phyloP scores from a whole-genome alignment of 352 stramenopile genomes.

The Phytopythium ostracodes region DNA sequence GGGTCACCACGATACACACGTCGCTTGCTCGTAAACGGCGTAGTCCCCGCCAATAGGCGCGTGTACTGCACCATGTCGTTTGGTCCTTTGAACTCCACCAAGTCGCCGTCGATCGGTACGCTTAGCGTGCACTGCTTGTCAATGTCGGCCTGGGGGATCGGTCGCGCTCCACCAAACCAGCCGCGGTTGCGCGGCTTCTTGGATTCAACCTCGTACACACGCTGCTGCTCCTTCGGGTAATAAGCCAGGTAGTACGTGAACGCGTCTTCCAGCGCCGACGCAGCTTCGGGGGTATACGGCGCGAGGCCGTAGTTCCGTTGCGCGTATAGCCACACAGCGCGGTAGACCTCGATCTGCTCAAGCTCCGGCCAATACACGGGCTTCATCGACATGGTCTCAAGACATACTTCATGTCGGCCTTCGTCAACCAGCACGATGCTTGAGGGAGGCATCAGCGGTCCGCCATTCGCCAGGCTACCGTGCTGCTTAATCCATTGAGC shows the following conservation, averaged over 20 bases:
- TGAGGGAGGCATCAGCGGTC: conserved; percentile 31
- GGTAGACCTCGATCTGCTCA: conserved; percentile 64
- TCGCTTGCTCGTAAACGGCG: conserved; percentile 75
- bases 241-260: conserved; percentile 77
- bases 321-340: conserved; percentile 75
- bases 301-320: conserved; percentile 80
- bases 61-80: conserved; percentile 86
- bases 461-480: conserved; percentile 6
- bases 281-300: conserved; percentile 62
- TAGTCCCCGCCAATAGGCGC: conserved; percentile 58
- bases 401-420: conserved; percentile 73
- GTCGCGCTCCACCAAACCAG: conserved; percentile 34
- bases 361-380: conserved; percentile 77
- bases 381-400: conserved; percentile 76
- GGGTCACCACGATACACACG: conserved; percentile 75
- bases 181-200: conserved; percentile 31
- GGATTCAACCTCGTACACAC: conserved; percentile 40
- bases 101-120: conserved; percentile 67
- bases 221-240: conserved; percentile 60
- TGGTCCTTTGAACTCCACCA: conserved; percentile 79
- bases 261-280: conserved; percentile 43
- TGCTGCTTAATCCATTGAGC: conserved; percentile 12
- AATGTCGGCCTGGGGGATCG: conserved; percentile 10
- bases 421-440: conserved; percentile 76
- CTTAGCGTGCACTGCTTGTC: conserved; percentile 57